These are phyloP conservation scores for Aspergillus cristatus DNA, from an alignment of 495 filamentous ascomycete species.

Conservation along the genomic window DNA sequence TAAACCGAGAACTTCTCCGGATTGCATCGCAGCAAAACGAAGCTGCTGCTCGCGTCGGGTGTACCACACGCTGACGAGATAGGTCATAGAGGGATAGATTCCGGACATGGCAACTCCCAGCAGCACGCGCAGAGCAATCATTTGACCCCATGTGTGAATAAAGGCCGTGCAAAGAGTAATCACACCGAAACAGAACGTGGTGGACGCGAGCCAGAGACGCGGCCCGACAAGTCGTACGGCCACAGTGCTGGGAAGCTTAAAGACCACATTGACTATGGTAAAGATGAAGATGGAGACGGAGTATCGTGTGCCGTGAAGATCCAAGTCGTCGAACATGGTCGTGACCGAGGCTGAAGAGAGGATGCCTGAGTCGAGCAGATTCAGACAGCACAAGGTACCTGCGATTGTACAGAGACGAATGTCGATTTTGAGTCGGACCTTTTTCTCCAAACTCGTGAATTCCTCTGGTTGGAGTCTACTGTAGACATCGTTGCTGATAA, in stretches of 20 bases:
- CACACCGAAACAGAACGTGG: conserved; percentile 60
- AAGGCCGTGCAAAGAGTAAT: conserved; percentile 68
- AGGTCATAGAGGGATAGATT: conserved; percentile 63
- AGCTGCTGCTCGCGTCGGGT: conserved; percentile 63
- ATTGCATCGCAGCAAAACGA: conserved; percentile 65
- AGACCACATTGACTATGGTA: conserved; percentile 63
- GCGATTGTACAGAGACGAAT: conserved; percentile 68
- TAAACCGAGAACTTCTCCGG: conserved; percentile 55
- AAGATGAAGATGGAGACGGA: conserved; percentile 73
- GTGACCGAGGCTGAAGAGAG: conserved; percentile 70
- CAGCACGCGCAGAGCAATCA: conserved; percentile 63
- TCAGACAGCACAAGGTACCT: conserved; percentile 61
- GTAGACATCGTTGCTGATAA: too few species aligned
- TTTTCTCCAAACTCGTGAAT: conserved; percentile 19
- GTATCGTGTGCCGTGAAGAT: conserved; percentile 55
- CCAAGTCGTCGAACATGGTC: conserved; percentile 58
- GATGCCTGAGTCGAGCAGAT: conserved; percentile 67
- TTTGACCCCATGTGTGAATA: conserved; percentile 55
- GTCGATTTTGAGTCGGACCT: conserved; percentile 58
- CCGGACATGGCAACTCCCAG: conserved; percentile 60
- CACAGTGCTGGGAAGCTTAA: conserved; percentile 66
- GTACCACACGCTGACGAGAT: conserved; percentile 68
- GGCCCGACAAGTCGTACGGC: conserved; percentile 61
- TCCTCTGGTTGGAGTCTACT: conserved; percentile 4
- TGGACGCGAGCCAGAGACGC: conserved; percentile 56